phyloP scores from a whole-genome alignment of 164 flowering plant genomes.

The Brasenia schreberi region DNA sequence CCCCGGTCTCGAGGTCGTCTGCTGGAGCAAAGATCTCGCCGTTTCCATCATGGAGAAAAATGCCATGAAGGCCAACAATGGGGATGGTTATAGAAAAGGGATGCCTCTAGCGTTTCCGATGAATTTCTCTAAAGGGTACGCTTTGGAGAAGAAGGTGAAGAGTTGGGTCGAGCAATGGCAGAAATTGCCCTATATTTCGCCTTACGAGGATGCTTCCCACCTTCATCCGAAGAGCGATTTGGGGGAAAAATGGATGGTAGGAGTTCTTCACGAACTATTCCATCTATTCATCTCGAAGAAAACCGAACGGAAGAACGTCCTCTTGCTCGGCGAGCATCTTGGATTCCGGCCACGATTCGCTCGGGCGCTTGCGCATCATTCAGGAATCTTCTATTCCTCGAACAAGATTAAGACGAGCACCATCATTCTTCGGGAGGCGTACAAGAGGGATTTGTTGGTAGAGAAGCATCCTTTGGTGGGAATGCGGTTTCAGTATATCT shows the following conservation, averaged over 20 bases:
- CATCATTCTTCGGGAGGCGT: slow-evolving; percentile 75
- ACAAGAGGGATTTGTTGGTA: slow-evolving; percentile 53
- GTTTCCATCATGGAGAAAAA: slow-evolving; percentile 46
- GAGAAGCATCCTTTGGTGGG: slow-evolving; percentile 63
- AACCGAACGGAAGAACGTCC: slow-evolving; percentile 47
- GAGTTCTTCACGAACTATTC: slow-evolving; percentile 69
- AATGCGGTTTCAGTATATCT: slow-evolving; percentile 54
- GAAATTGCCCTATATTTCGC: slow-evolving; percentile 78
- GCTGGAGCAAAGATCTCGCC: slow-evolving; percentile 59
- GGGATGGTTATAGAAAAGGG: slow-evolving; percentile 22
- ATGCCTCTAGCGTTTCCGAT: slow-evolving; percentile 41
- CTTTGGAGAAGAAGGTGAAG: slow-evolving; percentile 59
- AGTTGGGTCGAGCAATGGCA: slow-evolving; percentile 83
- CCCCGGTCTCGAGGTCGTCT: slow-evolving; percentile 50
- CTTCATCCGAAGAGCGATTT: slow-evolving; percentile 47
- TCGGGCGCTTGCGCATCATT: slow-evolving; percentile 58
- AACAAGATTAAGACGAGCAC: slow-evolving; percentile 64
- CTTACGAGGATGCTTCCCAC: slow-evolving; percentile 75
- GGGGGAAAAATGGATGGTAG: slow-evolving; percentile 78
- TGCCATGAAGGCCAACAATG: slow-evolving; percentile 9
- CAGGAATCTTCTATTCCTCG: slow-evolving; percentile 82
- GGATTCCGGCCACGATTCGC: slow-evolving; percentile 68
- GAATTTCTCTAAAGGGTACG: slow-evolving; percentile 57
- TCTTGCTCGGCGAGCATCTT: slow-evolving; percentile 49
- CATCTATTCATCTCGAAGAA: slow-evolving; percentile 66